These are phyloP conservation scores for Trichoderma citrinoviride DNA, from an alignment of 2,329 filamentous ascomycete genomes.

Conservation along the genomic window DNA sequence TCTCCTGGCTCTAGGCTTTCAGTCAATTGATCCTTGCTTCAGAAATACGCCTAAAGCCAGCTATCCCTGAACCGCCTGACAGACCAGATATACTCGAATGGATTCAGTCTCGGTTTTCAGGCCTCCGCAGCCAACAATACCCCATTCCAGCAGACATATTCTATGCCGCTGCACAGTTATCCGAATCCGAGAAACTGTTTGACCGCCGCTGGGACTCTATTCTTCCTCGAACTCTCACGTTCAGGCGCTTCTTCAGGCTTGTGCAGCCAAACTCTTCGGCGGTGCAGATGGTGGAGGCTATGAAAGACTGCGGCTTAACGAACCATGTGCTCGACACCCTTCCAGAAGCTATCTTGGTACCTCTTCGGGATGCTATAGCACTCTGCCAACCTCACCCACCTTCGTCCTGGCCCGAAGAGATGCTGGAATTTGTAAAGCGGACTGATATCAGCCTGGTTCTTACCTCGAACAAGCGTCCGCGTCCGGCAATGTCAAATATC, in stretches of 20 bases:
- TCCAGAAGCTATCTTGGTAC: conserved; percentile 77
- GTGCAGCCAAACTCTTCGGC: conserved; percentile 52
- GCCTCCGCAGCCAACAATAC: conserved; percentile 38
- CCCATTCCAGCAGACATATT: conserved; percentile 47
- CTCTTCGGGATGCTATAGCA: conserved; percentile 80
- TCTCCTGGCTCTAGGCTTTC: background rate
- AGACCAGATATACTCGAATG: conserved; percentile 51
- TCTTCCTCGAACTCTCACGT: conserved; percentile 66
- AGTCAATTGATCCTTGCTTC: conserved; percentile 19
- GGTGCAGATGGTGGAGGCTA: conserved; percentile 67
- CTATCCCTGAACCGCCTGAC: conserved; percentile 35
- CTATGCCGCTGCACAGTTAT: conserved; percentile 38
- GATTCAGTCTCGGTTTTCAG: conserved; percentile 49
- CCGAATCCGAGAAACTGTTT: conserved; percentile 36
- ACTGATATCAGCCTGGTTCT: conserved; percentile 74
- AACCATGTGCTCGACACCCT: conserved; percentile 71
- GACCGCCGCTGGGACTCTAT: conserved; percentile 46
- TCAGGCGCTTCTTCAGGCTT: conserved; percentile 64
- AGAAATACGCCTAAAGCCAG: conserved; percentile 35
- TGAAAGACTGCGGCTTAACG: conserved; percentile 68
- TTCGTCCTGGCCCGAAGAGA: conserved; percentile 66
- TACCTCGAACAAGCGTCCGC: conserved; percentile 38
- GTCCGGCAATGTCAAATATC: conserved; percentile 38
- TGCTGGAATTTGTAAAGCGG: conserved; percentile 75
- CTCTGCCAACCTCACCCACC: conserved; percentile 81